A percentile compares a stretch with the other conserved stretches of the same genome.
phyloP scores from a whole-genome alignment of 257 asterid species.

The Lantana camara region DNA sequence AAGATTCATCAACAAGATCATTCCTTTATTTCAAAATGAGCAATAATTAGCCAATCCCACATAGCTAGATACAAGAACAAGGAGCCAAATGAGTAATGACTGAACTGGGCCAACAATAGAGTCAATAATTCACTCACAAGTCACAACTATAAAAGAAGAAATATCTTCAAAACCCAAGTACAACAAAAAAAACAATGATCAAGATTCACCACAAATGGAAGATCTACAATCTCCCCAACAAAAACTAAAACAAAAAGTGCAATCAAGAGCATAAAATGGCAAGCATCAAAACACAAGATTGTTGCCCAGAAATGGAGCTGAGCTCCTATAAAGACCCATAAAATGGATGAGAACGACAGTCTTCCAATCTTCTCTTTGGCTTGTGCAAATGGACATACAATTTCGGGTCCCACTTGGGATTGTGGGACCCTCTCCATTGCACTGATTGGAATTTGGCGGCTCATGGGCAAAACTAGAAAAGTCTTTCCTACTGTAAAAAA shows the following conservation, averaged over 20 bases:
- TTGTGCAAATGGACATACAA: constrained; percentile 42
- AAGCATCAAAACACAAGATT: constrained; percentile 10
- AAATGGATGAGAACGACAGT: constrained; percentile 49
- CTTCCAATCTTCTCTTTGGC: constrained; percentile 12
- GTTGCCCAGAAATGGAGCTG: constrained; percentile 25
- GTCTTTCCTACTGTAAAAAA: constrained; percentile 1
- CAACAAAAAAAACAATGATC: constrained; percentile 22
- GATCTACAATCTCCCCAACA: constrained; percentile 9
- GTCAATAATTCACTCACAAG: constrained; percentile 21
- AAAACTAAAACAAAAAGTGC: neutral
- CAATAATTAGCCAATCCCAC: constrained; percentile 32
- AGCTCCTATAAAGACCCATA: constrained; percentile 35
- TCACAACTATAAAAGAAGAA: neutral
- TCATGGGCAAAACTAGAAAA: constrained; percentile 13
- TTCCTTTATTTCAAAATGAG: too few relatives aligned
- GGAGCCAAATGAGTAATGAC: constrained; percentile 34
- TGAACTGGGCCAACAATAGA: constrained; percentile 10
- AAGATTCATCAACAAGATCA: constrained; percentile 35
- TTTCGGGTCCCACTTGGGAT: constrained; percentile 32
- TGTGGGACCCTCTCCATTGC: constrained; percentile 24
- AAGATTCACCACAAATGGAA: constrained; percentile 30
- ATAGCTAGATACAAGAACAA: constrained; percentile 25
- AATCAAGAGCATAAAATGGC: neutral
- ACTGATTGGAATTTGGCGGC: constrained; percentile 41
- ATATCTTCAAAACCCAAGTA: neutral